phyloP scores from a whole-genome alignment of 2,329 filamentous ascomycete species.

The Fusarium nygamai region DNA sequence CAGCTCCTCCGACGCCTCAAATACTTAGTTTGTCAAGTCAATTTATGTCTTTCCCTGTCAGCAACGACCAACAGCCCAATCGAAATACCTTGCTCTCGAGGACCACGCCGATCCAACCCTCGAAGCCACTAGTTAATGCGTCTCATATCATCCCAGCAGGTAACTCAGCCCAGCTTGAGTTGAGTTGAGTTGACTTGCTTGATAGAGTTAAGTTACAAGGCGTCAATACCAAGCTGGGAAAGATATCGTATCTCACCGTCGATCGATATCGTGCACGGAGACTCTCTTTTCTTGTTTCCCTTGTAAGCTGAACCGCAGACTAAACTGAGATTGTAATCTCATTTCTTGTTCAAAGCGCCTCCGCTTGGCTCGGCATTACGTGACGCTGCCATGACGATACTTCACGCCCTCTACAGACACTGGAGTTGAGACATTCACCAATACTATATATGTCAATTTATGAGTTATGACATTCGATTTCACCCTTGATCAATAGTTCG shows the following conservation, averaged over 20 bases:
- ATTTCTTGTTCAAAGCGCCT: slow-evolving; percentile 24
- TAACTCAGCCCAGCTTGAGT: background rate
- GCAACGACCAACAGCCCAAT: slow-evolving; percentile 23
- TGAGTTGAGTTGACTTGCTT: background rate
- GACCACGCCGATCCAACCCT: slow-evolving; percentile 16
- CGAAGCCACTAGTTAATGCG: slow-evolving; percentile 39
- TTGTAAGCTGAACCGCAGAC: slow-evolving; percentile 8
- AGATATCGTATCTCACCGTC: slow-evolving; percentile 18
- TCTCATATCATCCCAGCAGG: slow-evolving; percentile 40
- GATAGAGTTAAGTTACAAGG: slow-evolving; percentile 2
- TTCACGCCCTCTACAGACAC: slow-evolving; percentile 10
- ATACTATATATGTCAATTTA: slow-evolving; percentile 2
- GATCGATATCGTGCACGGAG: slow-evolving; percentile 32
- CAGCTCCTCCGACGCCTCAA: slow-evolving; percentile 36
- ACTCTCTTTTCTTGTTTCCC: slow-evolving; percentile 2
- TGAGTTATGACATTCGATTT: background rate
- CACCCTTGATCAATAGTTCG: background rate
- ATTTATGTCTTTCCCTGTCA: slow-evolving; percentile 9
- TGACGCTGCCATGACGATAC: slow-evolving; percentile 40
- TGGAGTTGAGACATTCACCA: slow-evolving; percentile 13
- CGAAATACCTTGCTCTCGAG: slow-evolving; percentile 11
- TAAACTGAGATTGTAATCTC: slow-evolving; percentile 12
- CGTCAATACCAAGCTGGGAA: background rate
- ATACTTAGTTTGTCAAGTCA: slow-evolving; percentile 8
- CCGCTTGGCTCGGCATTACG: slow-evolving; percentile 18